Percentiles rank a stretch among this genome's conserved stretches.
Conservation (phyloP, 495 filamentous ascomycete species). For the Penicillium ucsense region DNA sequence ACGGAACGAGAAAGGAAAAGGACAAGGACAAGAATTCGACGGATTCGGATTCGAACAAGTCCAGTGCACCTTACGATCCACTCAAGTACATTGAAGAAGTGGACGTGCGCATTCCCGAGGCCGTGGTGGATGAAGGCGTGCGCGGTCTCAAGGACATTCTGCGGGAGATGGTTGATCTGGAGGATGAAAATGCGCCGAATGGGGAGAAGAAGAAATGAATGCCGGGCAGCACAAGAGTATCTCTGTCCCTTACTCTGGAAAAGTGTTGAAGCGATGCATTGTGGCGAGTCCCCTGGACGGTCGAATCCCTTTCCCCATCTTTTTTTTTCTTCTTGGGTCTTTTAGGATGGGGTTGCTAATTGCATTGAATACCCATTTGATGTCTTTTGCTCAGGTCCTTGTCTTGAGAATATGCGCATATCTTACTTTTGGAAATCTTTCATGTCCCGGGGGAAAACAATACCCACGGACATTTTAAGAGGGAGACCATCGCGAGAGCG, state of each 20-base stretch:
- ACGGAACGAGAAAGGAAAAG: conserved; percentile 17
- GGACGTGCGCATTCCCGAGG: conserved; percentile 32
- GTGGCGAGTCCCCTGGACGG: conserved; percentile 3
- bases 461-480: too few relatives aligned
- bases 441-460: too few relatives aligned
- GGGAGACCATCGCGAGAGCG: too few relatives aligned
- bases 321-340: not conserved
- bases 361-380: too few relatives aligned
- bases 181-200: conserved; percentile 29
- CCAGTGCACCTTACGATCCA: conserved; percentile 12
- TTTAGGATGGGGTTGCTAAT: too few relatives aligned
- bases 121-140: conserved; percentile 37
- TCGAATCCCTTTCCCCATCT: not conserved
- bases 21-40: not conserved
- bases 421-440: too few relatives aligned
- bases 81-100: conserved; percentile 27
- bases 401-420: too few relatives aligned
- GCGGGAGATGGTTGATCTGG: conserved; percentile 38
- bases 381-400: too few relatives aligned
- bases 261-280: conserved; percentile 13
- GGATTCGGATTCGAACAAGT: not conserved
- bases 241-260: not conserved
- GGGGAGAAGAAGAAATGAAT: conserved; percentile 18
- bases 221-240: not conserved
- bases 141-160: conserved; percentile 38